Conservation (phyloP, 2,329 filamentous ascomycete species). For the Alternaria ventricosa region DNA sequence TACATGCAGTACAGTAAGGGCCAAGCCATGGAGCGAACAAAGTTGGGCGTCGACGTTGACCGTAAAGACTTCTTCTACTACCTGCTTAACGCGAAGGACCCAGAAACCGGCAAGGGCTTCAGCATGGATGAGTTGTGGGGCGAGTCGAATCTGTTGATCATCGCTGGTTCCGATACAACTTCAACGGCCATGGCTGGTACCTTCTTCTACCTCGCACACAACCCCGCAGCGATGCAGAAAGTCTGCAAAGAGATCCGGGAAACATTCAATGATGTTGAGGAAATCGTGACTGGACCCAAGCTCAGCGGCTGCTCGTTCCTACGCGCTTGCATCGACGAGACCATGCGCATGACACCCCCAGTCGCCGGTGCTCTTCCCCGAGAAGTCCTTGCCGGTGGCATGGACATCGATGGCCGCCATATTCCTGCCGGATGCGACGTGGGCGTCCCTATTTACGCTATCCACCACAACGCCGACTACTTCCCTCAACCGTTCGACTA, state of each 20-base stretch:
- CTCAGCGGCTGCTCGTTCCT: constrained; percentile 44
- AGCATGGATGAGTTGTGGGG: constrained; percentile 56
- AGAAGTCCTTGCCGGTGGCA: constrained; percentile 46
- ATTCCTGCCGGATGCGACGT: constrained; percentile 47
- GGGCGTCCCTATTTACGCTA: constrained; percentile 47
- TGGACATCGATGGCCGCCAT: constrained; percentile 45
- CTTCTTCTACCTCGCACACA: constrained; percentile 55
- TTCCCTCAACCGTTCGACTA: constrained; percentile 48
- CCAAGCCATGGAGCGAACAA: constrained; percentile 52
- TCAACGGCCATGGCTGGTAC: constrained; percentile 51
- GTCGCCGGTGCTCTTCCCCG: constrained; percentile 49
- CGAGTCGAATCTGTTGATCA: constrained; percentile 58
- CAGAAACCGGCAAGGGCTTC: constrained; percentile 54
- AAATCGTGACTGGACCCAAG: constrained; percentile 46
- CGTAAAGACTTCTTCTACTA: constrained; percentile 58
- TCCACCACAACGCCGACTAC: constrained; percentile 50
- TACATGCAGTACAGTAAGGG: constrained; percentile 54
- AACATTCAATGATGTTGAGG: constrained; percentile 44
- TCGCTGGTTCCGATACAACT: constrained; percentile 56
- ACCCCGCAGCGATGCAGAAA: constrained; percentile 42
- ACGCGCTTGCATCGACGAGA: constrained; percentile 51
- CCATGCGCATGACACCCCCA: constrained; percentile 50
- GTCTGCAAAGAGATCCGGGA: constrained; percentile 44
- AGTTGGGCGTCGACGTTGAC: constrained; percentile 49
- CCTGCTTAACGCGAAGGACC: constrained; percentile 56